Conservation (phyloP, 768 basidiomycete species). For the Suillus sp. region DNA sequence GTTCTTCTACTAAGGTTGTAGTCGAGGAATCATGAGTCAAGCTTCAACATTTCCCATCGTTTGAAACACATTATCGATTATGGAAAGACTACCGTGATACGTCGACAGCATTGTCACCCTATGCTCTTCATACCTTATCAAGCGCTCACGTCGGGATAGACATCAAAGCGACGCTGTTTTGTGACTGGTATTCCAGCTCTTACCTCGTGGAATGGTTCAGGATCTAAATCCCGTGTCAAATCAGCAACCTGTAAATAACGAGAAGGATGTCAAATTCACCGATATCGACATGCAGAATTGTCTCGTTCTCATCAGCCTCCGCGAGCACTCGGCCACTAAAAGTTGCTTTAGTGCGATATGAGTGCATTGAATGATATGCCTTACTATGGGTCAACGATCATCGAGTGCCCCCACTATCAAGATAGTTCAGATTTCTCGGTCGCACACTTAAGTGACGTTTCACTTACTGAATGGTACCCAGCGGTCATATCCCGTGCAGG, state of each 20-base stretch:
- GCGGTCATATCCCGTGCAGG: constrained; percentile 85
- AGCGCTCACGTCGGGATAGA: constrained; percentile 75
- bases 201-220: constrained; percentile 62
- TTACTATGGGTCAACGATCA: constrained; percentile 89
- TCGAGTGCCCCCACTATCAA: constrained; percentile 83
- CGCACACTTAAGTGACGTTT: background rate
- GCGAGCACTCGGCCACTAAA: constrained; percentile 71
- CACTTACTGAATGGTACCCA: constrained; percentile 83
- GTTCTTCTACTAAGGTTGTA: background rate
- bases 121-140: background rate
- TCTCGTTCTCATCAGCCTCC: constrained; percentile 76
- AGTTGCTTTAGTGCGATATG: constrained; percentile 11
- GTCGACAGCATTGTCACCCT: background rate
- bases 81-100: background rate
- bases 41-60: background rate
- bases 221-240: constrained; percentile 44
- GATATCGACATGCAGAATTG: constrained; percentile 78
- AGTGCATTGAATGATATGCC: constrained; percentile 27
- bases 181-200: constrained; percentile 91
- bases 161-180: constrained; percentile 87
- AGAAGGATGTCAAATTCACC: constrained; percentile 52
- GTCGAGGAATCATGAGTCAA: background rate
- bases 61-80: background rate
- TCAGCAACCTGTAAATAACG: background rate
- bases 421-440: constrained; percentile 1